A percentile compares a stretch with the other conserved stretches of the same genome.
Evolutionary conservation across 805 yeast genomes (phyloP).

Genomic region (Suhomyces canberraensis): DNA sequence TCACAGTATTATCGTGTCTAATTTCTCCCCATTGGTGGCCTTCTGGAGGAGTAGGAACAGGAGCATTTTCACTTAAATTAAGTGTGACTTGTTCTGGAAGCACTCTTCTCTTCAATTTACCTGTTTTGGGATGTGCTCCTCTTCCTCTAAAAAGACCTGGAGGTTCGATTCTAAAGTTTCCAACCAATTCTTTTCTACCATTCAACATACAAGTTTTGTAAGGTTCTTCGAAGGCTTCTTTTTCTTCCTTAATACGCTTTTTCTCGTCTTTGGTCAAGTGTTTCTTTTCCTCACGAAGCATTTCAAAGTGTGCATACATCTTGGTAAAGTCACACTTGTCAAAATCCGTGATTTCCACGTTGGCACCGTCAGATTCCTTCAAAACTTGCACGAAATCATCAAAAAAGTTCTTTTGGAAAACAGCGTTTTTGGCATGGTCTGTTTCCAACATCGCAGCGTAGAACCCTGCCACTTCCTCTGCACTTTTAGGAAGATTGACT

Average conservation of each 20-base stretch:
- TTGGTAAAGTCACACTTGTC: conserved; percentile 72
- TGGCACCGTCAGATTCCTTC: conserved; percentile 65
- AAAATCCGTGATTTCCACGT: conserved; percentile 46
- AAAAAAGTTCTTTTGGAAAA: conserved; percentile 84
- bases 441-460: conserved; percentile 84
- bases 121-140: conserved; percentile 96
- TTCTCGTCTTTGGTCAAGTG: conserved; percentile 68
- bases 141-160: conserved; percentile 96
- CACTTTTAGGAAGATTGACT: conserved; percentile 69
- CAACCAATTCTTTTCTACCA: conserved; percentile 88
- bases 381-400: conserved; percentile 69
- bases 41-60: conserved; percentile 76
- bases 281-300: conserved; percentile 68
- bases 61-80: conserved; percentile 70
- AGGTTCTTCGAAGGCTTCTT: conserved; percentile 73
- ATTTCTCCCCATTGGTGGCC: conserved; percentile 93
- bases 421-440: conserved; percentile 85
- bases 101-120: conserved; percentile 83
- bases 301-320: conserved; percentile 70
- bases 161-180: conserved; percentile 92
- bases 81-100: conserved; percentile 85
- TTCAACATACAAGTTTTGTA: conserved; percentile 77
- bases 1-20: conserved; percentile 81
- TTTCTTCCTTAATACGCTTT: conserved; percentile 66
- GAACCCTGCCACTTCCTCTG: conserved; percentile 97